phyloP scores from a whole-genome alignment of 2,329 filamentous ascomycete species.

The Talaromyces rugulosus region DNA sequence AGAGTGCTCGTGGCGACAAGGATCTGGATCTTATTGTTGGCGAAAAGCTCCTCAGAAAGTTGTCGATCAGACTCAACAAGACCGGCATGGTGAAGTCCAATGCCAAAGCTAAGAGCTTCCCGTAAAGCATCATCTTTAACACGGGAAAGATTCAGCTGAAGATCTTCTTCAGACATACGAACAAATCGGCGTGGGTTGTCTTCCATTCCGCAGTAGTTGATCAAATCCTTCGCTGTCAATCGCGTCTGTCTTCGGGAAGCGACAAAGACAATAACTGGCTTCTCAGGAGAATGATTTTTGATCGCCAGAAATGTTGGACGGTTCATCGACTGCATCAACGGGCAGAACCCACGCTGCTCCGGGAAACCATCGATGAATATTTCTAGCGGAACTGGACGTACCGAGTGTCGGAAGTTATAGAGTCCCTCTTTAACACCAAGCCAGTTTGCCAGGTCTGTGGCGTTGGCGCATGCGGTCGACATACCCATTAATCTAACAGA shows the following conservation, averaged over 20 bases:
- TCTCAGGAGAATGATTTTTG: conserved; percentile 91
- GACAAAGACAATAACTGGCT: conserved; percentile 97
- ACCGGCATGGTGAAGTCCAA: conserved; percentile 94
- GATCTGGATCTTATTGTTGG: conserved; percentile 97
- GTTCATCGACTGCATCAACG: conserved; percentile 99
- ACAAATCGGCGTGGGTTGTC: conserved; percentile 93
- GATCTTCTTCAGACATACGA: conserved; percentile 88
- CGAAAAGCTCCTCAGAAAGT: conserved; percentile 87
- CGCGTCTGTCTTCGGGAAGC: conserved; percentile 92
- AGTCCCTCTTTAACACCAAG: conserved; percentile 91
- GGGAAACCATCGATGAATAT: conserved; percentile 98
- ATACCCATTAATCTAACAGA: conserved; percentile 91
- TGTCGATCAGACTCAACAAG: conserved; percentile 91
- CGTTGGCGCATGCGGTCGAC: conserved; percentile 97
- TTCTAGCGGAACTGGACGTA: conserved; percentile 90
- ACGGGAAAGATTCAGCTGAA: conserved; percentile 78
- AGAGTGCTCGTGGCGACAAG: conserved; percentile 92
- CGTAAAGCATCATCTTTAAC: conserved; percentile 91
- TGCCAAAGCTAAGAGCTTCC: conserved; percentile 95
- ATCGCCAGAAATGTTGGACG: conserved; percentile 93
- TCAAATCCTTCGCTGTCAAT: conserved; percentile 89
- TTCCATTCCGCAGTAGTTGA: conserved; percentile 98
- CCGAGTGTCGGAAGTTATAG: conserved; percentile 97
- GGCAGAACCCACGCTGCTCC: conserved; percentile 90
- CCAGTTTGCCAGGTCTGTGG: conserved; percentile 91